These are phyloP conservation scores for Neobulgaria alba DNA, from an alignment of 2,329 filamentous ascomycete genomes.

Conservation along the genomic window DNA sequence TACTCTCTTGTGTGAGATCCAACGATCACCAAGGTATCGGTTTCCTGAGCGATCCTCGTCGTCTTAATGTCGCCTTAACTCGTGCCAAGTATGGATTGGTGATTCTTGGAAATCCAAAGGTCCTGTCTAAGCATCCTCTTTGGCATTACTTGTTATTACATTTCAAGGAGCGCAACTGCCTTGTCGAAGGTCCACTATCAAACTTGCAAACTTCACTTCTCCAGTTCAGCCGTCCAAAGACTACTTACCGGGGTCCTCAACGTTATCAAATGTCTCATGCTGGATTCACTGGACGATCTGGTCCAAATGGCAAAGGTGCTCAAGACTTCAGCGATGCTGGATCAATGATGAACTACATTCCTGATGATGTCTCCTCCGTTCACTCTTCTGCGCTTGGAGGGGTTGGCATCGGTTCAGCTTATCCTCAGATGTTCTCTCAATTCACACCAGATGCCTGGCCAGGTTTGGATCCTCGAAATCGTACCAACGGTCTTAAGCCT, in stretches of 20 bases:
- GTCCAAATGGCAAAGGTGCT: slow-evolving; percentile 26
- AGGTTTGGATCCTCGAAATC: slow-evolving; percentile 58
- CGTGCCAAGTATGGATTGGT: slow-evolving; percentile 95
- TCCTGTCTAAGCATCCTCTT: slow-evolving; percentile 91
- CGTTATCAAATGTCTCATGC: slow-evolving; percentile 73
- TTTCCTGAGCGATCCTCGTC: slow-evolving; percentile 94
- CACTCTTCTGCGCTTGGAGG: slow-evolving; percentile 87
- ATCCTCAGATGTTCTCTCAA: slow-evolving; percentile 90
- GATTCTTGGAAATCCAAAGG: slow-evolving; percentile 95
- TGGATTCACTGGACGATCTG: slow-evolving; percentile 29
- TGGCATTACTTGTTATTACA: slow-evolving; percentile 94
- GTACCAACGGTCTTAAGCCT: slow-evolving; percentile 54
- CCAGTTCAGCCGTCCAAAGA: slow-evolving; percentile 90
- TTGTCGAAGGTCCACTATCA: slow-evolving; percentile 89
- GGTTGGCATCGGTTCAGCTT: slow-evolving; percentile 68
- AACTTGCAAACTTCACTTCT: slow-evolving; percentile 94
- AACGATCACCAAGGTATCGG: slow-evolving; percentile 99
- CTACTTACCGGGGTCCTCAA: slow-evolving; percentile 82
- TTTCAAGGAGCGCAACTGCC: slow-evolving; percentile 93
- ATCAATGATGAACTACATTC: slow-evolving; percentile 90
- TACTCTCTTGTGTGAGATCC: slow-evolving; percentile 93
- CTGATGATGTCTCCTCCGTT: slow-evolving; percentile 92
- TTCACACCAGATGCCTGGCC: slow-evolving; percentile 86
- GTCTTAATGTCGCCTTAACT: slow-evolving; percentile 93
- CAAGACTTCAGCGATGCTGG: slow-evolving; percentile 53